Evolutionary conservation across 345 rosid genomes (phyloP).

Genomic region (Jatropha curcas): DNA sequence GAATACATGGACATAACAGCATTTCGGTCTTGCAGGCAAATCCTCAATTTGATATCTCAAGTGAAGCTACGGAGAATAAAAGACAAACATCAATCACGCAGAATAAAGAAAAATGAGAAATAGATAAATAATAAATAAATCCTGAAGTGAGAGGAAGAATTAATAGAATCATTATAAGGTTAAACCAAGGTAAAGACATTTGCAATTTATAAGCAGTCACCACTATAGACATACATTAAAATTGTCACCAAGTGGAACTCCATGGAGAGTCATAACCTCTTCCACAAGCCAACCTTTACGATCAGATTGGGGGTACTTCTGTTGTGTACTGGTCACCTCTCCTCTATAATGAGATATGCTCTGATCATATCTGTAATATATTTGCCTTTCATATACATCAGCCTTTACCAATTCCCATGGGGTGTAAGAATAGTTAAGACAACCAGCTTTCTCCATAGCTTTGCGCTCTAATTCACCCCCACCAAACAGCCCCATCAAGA

Average conservation of each 20-base stretch:
- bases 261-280: slow-evolving; percentile 93
- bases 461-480: slow-evolving; percentile 82
- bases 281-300: slow-evolving; percentile 78
- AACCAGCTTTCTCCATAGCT: slow-evolving; percentile 88
- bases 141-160: background rate
- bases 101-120: background rate
- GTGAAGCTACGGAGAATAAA: slow-evolving; percentile 59
- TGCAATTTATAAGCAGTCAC: background rate
- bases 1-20: slow-evolving; percentile 57
- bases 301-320: slow-evolving; percentile 62
- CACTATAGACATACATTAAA: slow-evolving; percentile 53
- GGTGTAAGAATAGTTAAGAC: slow-evolving; percentile 74
- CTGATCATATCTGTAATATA: slow-evolving; percentile 75
- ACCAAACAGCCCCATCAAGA: slow-evolving; percentile 69
- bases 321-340: slow-evolving; percentile 94
- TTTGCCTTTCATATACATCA: slow-evolving; percentile 79
- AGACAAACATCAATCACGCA: background rate
- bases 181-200: background rate
- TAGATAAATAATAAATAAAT: background rate
- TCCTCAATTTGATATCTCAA: slow-evolving; percentile 83
- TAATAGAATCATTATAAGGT: background rate
- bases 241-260: slow-evolving; percentile 88
- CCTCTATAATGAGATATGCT: slow-evolving; percentile 76
- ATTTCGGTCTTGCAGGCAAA: slow-evolving; percentile 48
- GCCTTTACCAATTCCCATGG: slow-evolving; percentile 91